Conservation (phyloP, 2,329 filamentous ascomycete species). For the Alternaria conjuncta region DNA sequence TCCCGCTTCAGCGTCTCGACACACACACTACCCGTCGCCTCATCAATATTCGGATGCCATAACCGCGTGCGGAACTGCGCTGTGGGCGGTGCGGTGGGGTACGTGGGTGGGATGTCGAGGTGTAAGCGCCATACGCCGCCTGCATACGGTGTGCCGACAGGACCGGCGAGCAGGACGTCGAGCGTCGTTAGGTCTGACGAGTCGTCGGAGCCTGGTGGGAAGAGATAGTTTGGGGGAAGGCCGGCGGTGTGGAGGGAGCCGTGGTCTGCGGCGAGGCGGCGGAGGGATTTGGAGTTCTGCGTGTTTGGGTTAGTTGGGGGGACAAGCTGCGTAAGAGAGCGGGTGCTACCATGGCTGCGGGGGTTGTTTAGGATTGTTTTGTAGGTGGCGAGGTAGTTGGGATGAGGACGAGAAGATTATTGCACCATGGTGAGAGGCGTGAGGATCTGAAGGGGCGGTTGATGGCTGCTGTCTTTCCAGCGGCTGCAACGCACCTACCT, state of each 20-base stretch:
- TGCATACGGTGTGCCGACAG: conserved; percentile 65
- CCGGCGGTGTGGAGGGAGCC: conserved; percentile 61
- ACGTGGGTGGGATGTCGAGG: conserved; percentile 65
- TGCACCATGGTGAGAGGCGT: background rate
- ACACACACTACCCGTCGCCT: conserved; percentile 66
- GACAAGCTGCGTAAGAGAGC: background rate
- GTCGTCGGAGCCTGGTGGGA: conserved; percentile 51
- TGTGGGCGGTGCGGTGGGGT: conserved; percentile 60
- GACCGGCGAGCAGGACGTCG: conserved; percentile 64
- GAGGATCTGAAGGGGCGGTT: background rate
- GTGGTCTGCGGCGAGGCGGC: conserved; percentile 67
- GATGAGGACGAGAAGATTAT: background rate
- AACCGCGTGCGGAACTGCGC: conserved; percentile 67
- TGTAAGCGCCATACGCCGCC: conserved; percentile 66
- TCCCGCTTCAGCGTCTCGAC: conserved; percentile 70
- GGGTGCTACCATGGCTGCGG: conserved; percentile 18
- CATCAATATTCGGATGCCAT: conserved; percentile 71
- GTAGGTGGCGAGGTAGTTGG: background rate
- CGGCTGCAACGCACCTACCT: background rate
- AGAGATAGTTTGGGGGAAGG: conserved; percentile 68
- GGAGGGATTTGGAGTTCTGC: conserved; percentile 59
- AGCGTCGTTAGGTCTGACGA: conserved; percentile 64
- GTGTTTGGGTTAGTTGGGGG: background rate
- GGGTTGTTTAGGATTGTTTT: background rate
- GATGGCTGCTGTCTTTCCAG: background rate